phyloP scores from a whole-genome alignment of 371 early-diverging fungal species.

The Apophysomyces elegans region DNA sequence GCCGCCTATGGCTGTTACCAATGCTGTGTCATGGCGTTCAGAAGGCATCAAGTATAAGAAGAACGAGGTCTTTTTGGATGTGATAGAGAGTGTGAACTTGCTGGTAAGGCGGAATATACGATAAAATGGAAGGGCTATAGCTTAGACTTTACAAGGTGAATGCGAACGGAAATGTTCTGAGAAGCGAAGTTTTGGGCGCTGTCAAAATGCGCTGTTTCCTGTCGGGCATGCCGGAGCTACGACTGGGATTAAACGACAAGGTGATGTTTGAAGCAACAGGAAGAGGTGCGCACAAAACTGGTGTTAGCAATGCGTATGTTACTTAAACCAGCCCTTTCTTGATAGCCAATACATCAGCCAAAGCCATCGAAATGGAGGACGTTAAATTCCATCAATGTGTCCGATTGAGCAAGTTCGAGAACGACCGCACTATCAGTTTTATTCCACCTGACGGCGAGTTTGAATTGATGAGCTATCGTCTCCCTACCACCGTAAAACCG shows the following conservation, averaged over 20 bases:
- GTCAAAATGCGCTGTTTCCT: constrained; percentile 97
- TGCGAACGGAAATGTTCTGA: constrained; percentile 93
- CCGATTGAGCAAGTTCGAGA: constrained; percentile 92
- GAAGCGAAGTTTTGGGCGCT: constrained; percentile 94
- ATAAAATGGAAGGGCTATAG: not conserved
- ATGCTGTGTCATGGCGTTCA: constrained; percentile 97
- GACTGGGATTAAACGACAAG: constrained; percentile 97
- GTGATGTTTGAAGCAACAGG: constrained; percentile 97
- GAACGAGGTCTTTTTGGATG: constrained; percentile 92
- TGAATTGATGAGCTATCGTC: constrained; percentile 98
- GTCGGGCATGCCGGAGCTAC: constrained; percentile 98
- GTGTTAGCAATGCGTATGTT: not conserved
- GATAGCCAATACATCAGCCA: constrained; percentile 73
- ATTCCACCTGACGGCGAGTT: constrained; percentile 98
- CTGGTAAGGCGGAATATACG: constrained; percentile 59
- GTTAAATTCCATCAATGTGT: constrained; percentile 99
- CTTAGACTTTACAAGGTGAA: constrained; percentile 55
- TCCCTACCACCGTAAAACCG: constrained; percentile 94
- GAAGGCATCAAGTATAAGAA: constrained; percentile 97
- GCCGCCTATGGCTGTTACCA: constrained; percentile 97
- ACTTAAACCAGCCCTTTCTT: not conserved
- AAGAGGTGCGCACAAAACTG: constrained; percentile 58
- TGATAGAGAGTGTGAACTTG: constrained; percentile 91
- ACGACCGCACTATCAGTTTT: constrained; percentile 95
- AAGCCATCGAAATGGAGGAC: constrained; percentile 99